Conservation (phyloP, 1,284 basidiomycete species). For the Coriolopsis trogii region DNA sequence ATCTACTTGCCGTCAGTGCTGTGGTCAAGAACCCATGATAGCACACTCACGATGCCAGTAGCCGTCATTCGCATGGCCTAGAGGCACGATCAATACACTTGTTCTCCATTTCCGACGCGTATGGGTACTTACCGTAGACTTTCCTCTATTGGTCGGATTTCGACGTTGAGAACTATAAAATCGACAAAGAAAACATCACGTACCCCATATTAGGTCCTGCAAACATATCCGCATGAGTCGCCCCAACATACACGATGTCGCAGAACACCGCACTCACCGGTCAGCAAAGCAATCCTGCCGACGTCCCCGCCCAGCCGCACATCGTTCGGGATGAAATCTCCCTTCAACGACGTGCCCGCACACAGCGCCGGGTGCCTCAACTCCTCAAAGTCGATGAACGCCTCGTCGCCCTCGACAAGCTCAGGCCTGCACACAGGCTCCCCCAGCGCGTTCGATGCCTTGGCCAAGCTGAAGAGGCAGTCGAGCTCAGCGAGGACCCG, state of each 20-base stretch:
- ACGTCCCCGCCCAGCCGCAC: conserved; percentile 82
- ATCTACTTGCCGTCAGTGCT: conserved; percentile 53
- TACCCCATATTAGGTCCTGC: conserved; percentile 90
- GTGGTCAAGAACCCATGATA: background rate
- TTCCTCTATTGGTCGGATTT: conserved; percentile 56
- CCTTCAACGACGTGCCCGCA: conserved; percentile 56
- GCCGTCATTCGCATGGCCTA: conserved; percentile 96
- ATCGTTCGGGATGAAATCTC: conserved; percentile 93
- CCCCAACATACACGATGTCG: background rate
- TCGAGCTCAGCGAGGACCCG: conserved; percentile 88
- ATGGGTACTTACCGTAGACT: conserved; percentile 76
- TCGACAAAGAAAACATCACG: conserved; percentile 29
- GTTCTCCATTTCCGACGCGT: background rate
- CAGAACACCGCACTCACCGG: conserved; percentile 63
- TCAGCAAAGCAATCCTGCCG: conserved; percentile 86
- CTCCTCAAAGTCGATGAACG: conserved; percentile 80
- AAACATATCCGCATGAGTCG: background rate
- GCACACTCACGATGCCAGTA: conserved; percentile 69
- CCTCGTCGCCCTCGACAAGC: conserved; percentile 80
- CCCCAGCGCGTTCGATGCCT: conserved; percentile 87
- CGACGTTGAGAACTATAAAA: background rate
- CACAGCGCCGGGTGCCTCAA: conserved; percentile 88
- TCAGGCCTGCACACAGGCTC: conserved; percentile 92
- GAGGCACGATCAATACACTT: background rate
- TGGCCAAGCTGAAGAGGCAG: conserved; percentile 92